phyloP scores from a whole-genome alignment of 1,284 basidiomycete genomes.

The Cystobasidium sp. region DNA sequence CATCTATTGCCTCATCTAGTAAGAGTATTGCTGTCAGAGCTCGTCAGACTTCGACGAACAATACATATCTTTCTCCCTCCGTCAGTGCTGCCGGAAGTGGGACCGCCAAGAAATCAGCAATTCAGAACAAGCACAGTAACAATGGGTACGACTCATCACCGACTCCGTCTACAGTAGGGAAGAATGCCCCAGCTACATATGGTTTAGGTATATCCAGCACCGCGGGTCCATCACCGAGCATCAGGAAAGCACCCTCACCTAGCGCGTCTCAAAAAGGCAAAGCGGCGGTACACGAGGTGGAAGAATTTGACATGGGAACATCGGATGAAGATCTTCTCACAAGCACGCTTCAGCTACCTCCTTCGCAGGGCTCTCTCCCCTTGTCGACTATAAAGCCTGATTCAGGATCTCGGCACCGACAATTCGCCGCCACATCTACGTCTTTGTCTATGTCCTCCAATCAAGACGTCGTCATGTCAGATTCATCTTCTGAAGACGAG shows the following conservation, averaged over 20 bases:
- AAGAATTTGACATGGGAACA: slow-evolving; percentile 30
- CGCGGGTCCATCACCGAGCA: background rate
- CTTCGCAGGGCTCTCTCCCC: slow-evolving; percentile 7
- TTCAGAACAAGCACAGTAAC: background rate
- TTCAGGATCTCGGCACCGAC: background rate
- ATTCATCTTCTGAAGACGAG: slow-evolving; percentile 17
- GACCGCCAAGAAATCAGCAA: slow-evolving; percentile 12
- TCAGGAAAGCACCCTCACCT: background rate
- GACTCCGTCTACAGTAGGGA: background rate
- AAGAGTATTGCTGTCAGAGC: background rate
- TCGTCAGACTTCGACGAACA: background rate
- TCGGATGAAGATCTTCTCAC: slow-evolving; percentile 23
- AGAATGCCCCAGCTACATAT: slow-evolving; percentile 1
- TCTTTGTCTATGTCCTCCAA: background rate
- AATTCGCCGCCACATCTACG: background rate
- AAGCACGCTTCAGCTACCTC: slow-evolving; percentile 4
- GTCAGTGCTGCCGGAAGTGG: slow-evolving; percentile 4
- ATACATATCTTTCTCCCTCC: background rate
- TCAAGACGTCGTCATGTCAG: slow-evolving; percentile 30
- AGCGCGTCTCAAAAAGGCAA: background rate
- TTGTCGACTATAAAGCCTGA: background rate
- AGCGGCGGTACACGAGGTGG: slow-evolving; percentile 17
- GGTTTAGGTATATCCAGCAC: slow-evolving; percentile 18
- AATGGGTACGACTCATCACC: slow-evolving; percentile 5
- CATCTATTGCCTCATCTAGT: slow-evolving; percentile 1